Base-by-base conservation (phyloP, 2,329 filamentous ascomycete species). In the Falciphora oryzae region DNA sequence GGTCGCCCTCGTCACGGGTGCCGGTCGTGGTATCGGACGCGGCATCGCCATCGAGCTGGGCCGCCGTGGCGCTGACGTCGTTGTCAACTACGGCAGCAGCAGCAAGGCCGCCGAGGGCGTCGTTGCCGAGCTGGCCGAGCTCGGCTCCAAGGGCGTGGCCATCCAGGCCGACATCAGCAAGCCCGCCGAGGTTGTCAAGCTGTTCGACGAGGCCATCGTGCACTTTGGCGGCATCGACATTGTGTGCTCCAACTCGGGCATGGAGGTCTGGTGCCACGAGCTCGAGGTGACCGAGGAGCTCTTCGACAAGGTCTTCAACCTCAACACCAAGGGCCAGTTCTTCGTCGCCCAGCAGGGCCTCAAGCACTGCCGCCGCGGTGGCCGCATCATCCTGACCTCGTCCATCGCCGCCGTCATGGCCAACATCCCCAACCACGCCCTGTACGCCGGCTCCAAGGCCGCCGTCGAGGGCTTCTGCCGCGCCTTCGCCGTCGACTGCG, bases 341-440 rank as follows among this genome's bases (percentile, higher is more conserved):
- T 92, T 92, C 75, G 89, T 92, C 63, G 89, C 89, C 27, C 88
- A 91, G 78, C 86, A 90, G 65, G 90, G 85, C 8, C 89, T 89
- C 76, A 88, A 88, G 78, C 80, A 91, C 77, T 83, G 91, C 68
- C 82, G 88, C 72, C 80, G 84, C 59, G 87, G 89, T 65, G 90
- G 90, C 38, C 83, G 90, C 59, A 84, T 93, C 70, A 85, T 92
- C 71, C 81, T 92, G 64, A 92, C 90, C 80, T 87, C 83, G 50
- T 89, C 86, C 58, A 89, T 91, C 71, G 88, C 88, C 22, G 76
- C 89, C 5, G 84, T 85, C 67, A 80, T 90, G 70, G 80, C 87
- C 53, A 87, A 88, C 63, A 86, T 90, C 65, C 83, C 83, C 70
- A 84, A 91, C 78, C 88, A 91, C 74, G 87, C 85, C 5, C 80